phyloP scores from a whole-genome alignment of 208 protist species.

The Acanthamoeba triangularis region DNA sequence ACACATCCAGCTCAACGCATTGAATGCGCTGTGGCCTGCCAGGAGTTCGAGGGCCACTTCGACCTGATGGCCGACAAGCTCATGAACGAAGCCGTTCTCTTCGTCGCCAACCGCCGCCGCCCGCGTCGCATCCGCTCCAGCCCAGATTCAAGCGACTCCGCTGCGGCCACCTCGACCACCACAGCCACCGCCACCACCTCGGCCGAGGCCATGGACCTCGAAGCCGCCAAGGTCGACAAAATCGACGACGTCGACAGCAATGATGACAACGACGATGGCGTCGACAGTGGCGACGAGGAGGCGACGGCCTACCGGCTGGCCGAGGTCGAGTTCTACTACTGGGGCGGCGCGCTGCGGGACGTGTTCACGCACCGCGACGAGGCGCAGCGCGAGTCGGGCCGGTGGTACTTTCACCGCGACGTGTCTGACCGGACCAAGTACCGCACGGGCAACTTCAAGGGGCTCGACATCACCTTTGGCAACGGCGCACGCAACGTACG shows the following conservation, averaged over 20 bases:
- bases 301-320: slow-evolving; percentile 60
- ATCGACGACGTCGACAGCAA: neutral
- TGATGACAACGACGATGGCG: neutral
- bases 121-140: neutral
- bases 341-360: slow-evolving; percentile 5
- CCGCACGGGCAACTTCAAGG: slow-evolving; percentile 77
- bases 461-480: slow-evolving; percentile 73
- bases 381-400: slow-evolving; percentile 19
- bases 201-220: neutral
- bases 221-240: neutral
- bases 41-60: slow-evolving; percentile 62
- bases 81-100: slow-evolving; percentile 58
- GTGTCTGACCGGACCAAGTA: slow-evolving; percentile 2
- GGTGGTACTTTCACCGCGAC: slow-evolving; percentile 72
- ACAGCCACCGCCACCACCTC: neutral
- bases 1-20: too few relatives aligned
- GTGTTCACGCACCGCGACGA: slow-evolving; percentile 74
- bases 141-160: neutral
- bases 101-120: slow-evolving; percentile 4
- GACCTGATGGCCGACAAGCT: slow-evolving; percentile 41
- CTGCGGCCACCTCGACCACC: neutral
- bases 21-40: too few relatives aligned
- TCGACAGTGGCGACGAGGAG: neutral
- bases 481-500: neutral
- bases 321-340: slow-evolving; percentile 76